Evolutionary conservation across 371 early-diverging fungal species (phyloP).

Genomic region (Mortierella sp.): DNA sequence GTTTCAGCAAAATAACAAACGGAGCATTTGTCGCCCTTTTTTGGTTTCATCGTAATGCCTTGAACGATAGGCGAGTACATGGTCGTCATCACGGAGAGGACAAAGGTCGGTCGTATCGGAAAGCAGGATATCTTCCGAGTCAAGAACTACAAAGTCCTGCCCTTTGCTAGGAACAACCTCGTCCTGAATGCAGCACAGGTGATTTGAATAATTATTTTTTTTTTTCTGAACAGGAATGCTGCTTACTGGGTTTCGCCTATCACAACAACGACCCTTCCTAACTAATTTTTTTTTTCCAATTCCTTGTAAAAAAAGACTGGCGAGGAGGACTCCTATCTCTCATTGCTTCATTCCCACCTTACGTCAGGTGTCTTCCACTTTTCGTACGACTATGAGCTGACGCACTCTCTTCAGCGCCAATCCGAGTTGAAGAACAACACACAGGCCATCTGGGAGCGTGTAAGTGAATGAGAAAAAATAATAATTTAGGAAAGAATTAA

Average conservation of each 20-base stretch:
- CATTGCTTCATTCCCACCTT: slow-evolving; percentile 74
- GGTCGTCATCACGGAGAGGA: slow-evolving; percentile 81
- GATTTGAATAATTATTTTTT: background rate
- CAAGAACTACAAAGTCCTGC: slow-evolving; percentile 72
- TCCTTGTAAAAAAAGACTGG: slow-evolving; percentile 46
- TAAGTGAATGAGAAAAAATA: too few species aligned
- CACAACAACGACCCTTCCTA: too few species aligned
- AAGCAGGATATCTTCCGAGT: slow-evolving; percentile 76
- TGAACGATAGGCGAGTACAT: slow-evolving; percentile 74
- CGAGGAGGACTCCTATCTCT: slow-evolving; percentile 82
- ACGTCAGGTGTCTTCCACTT: slow-evolving; percentile 79
- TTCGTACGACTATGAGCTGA: slow-evolving; percentile 85
- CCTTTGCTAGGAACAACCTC: slow-evolving; percentile 62
- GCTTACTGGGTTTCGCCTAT: too few species aligned
- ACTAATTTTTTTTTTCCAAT: background rate
- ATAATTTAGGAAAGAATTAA: too few species aligned
- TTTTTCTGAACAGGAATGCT: background rate
- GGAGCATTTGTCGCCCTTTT: too few species aligned
- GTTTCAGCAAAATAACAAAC: too few species aligned
- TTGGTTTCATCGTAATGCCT: background rate
- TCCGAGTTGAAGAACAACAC: slow-evolving; percentile 31
- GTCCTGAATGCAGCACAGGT: slow-evolving; percentile 59
- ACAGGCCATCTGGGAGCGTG: slow-evolving; percentile 55
- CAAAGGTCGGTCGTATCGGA: slow-evolving; percentile 69
- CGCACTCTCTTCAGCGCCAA: slow-evolving; percentile 81